Evolutionary conservation across 83 land plant species (phyloP).

Genomic region (Picea abies): DNA sequence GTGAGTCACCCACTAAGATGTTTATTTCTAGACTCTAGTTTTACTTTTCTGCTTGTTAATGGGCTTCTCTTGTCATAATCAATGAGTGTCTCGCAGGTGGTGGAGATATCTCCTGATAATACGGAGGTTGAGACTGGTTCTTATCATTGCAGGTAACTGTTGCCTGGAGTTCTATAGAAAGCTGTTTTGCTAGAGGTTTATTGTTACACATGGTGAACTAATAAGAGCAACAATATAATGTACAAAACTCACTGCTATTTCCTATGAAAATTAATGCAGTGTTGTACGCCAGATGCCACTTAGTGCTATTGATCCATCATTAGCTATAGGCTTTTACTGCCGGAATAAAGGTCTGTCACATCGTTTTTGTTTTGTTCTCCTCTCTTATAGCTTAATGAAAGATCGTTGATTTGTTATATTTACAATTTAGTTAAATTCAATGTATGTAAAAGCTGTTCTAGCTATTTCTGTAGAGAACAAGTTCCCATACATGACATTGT

Average conservation of each 20-base stretch:
- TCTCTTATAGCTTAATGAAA: too few species aligned
- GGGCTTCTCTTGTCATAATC: not conserved
- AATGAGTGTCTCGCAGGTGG: conserved; percentile 53
- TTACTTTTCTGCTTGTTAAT: not conserved
- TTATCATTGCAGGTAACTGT: conserved; percentile 88
- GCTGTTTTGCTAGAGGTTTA: not conserved
- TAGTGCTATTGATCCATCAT: conserved; percentile 83
- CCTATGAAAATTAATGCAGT: conserved; percentile 38
- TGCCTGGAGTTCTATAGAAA: not conserved
- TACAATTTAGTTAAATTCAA: too few species aligned
- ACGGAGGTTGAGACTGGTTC: conserved; percentile 80
- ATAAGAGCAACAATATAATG: not conserved
- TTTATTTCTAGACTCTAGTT: not conserved
- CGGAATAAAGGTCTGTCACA: conserved; percentile 68
- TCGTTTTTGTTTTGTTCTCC: not conserved
- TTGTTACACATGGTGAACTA: not conserved
- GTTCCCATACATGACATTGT: too few species aligned
- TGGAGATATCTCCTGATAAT: conserved; percentile 49
- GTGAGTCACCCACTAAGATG: not conserved
- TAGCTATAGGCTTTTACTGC: conserved; percentile 97
- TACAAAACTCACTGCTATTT: not conserved
- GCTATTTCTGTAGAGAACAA: too few species aligned
- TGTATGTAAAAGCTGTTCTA: too few species aligned
- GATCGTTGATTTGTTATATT: too few species aligned
- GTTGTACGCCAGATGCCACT: conserved; percentile 71